Evolutionary conservation across 2,329 filamentous ascomycete genomes (phyloP).

Genomic region (Botrytis fabae): DNA sequence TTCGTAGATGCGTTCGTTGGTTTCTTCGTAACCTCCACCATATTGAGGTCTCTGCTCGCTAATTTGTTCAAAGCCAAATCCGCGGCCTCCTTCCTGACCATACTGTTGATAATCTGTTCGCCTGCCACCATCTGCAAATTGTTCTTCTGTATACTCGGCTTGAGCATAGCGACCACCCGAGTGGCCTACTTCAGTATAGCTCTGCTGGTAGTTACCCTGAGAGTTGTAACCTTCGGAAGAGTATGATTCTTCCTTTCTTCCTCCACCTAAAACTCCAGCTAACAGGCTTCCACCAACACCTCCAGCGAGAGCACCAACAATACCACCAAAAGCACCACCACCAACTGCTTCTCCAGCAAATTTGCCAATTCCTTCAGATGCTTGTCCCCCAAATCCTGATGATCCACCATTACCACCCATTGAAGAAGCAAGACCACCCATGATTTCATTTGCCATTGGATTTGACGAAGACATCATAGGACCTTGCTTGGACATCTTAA

Average conservation of each 20-base stretch:
- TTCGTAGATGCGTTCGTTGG: slow-evolving; percentile 54
- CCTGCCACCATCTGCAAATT: slow-evolving; percentile 57
- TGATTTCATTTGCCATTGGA: slow-evolving; percentile 53
- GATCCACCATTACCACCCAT: slow-evolving; percentile 37
- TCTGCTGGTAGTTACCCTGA: slow-evolving; percentile 62
- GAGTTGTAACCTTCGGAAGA: slow-evolving; percentile 54
- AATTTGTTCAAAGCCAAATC: slow-evolving; percentile 60
- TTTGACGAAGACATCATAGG: slow-evolving; percentile 47
- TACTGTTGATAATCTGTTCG: slow-evolving; percentile 62
- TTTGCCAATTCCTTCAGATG: slow-evolving; percentile 46
- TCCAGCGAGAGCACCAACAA: slow-evolving; percentile 69
- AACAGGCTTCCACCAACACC: slow-evolving; percentile 67
- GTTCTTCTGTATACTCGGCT: slow-evolving; percentile 50
- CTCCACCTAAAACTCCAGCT: slow-evolving; percentile 56
- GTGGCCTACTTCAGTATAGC: slow-evolving; percentile 61
- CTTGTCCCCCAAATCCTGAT: slow-evolving; percentile 22
- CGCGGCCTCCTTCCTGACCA: slow-evolving; percentile 45
- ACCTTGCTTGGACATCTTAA: slow-evolving; percentile 70
- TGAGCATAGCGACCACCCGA: slow-evolving; percentile 42
- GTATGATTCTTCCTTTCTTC: slow-evolving; percentile 49
- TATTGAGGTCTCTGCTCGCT: slow-evolving; percentile 54
- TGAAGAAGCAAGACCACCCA: slow-evolving; percentile 57
- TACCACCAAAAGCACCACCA: slow-evolving; percentile 65
- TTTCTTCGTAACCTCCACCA: slow-evolving; percentile 59
- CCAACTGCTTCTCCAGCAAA: slow-evolving; percentile 60